Conservation (phyloP, 1,284 basidiomycete genomes). For the Cryptococcus sp. region DNA sequence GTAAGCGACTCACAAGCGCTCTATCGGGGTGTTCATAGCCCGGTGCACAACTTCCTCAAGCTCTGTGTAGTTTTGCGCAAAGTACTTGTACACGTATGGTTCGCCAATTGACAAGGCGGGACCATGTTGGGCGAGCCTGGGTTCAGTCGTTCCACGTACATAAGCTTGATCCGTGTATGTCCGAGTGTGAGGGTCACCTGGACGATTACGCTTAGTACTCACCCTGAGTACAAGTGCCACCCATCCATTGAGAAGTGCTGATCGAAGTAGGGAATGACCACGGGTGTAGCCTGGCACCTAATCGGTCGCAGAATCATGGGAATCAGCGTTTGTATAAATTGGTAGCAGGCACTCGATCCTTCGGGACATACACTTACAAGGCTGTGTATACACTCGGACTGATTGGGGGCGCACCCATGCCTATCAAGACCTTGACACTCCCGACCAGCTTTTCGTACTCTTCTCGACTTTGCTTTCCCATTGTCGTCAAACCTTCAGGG, state of each 20-base stretch:
- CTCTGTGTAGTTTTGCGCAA: conserved; percentile 28
- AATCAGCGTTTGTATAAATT: too few species aligned
- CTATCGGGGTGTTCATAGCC: conserved; percentile 36
- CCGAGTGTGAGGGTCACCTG: neutral
- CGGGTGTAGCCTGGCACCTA: conserved; percentile 49
- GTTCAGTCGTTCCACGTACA: too few species aligned
- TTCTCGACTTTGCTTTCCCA: conserved; percentile 28
- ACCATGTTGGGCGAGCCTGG: conserved; percentile 39
- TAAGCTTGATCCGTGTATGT: neutral
- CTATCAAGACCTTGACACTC: conserved; percentile 39
- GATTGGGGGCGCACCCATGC: conserved; percentile 43
- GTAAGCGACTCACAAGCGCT: conserved; percentile 26
- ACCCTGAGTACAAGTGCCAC: conserved; percentile 38
- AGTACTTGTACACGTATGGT: conserved; percentile 48
- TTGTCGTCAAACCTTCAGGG: conserved; percentile 35
- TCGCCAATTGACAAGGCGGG: conserved; percentile 40
- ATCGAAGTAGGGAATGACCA: conserved; percentile 43
- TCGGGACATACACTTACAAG: conserved; percentile 28
- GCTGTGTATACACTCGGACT: conserved; percentile 46
- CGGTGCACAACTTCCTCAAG: conserved; percentile 24
- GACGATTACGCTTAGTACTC: conserved; percentile 6
- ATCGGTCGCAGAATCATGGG: too few species aligned
- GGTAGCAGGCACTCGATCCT: too few species aligned
- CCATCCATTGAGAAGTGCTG: conserved; percentile 26
- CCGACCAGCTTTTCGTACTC: conserved; percentile 39